Evolutionary conservation across 495 filamentous ascomycete genomes (phyloP).

Genomic region (Bathelium albidoporum): DNA sequence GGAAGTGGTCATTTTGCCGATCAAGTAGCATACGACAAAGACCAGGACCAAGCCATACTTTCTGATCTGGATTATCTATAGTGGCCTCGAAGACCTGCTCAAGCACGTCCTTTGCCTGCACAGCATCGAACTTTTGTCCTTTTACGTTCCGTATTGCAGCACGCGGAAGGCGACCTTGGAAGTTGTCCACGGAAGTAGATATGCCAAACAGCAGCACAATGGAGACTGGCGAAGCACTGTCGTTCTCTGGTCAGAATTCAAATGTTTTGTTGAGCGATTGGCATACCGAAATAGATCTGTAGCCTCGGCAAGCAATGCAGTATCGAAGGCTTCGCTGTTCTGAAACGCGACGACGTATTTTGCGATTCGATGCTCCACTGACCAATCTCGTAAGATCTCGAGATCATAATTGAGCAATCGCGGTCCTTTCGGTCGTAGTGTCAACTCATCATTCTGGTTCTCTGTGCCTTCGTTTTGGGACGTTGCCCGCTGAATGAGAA

Average conservation of each 20-base stretch:
- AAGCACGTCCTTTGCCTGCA: slow-evolving; percentile 60
- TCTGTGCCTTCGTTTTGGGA: slow-evolving; percentile 37
- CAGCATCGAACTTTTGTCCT: slow-evolving; percentile 76
- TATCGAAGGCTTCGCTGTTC: slow-evolving; percentile 90
- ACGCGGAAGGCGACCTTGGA: slow-evolving; percentile 74
- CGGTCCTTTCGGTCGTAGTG: slow-evolving; percentile 39
- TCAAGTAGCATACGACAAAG: slow-evolving; percentile 56
- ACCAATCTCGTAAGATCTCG: slow-evolving; percentile 61
- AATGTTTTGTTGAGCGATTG: slow-evolving; percentile 7
- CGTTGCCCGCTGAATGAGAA: slow-evolving; percentile 66
- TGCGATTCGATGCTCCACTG: slow-evolving; percentile 43
- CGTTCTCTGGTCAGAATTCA: background rate
- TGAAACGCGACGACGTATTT: slow-evolving; percentile 69
- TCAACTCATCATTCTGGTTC: slow-evolving; percentile 45
- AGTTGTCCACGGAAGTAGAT: slow-evolving; percentile 81
- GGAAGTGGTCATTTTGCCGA: slow-evolving; percentile 74
- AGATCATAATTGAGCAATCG: slow-evolving; percentile 87
- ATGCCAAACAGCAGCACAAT: slow-evolving; percentile 81
- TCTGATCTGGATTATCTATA: slow-evolving; percentile 43
- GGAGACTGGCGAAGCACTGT: slow-evolving; percentile 37
- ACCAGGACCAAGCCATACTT: slow-evolving; percentile 58
- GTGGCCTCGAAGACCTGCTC: slow-evolving; percentile 68
- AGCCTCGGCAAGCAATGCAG: slow-evolving; percentile 63
- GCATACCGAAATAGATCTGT: slow-evolving; percentile 66
- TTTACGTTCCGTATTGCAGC: slow-evolving; percentile 57